Evolutionary conservation across 805 yeast genomes (phyloP).

Genomic region (Myxozyma sirexii): DNA sequence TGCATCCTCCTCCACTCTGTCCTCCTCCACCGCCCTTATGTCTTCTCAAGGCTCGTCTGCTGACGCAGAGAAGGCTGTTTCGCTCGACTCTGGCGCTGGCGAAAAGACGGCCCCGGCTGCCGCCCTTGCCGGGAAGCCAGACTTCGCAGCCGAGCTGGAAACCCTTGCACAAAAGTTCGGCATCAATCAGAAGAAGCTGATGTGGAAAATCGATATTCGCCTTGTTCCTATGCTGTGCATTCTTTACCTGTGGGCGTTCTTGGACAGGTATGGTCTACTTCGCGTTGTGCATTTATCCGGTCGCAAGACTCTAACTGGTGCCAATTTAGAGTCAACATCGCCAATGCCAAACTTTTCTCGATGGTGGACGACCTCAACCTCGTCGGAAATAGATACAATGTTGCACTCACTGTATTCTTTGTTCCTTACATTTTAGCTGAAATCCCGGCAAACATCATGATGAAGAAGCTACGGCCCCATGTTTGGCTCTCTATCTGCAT

Average conservation of each 20-base stretch:
- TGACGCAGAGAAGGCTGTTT: constrained; percentile 4
- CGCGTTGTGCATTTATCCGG: not conserved
- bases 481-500: constrained; percentile 64
- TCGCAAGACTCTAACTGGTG: not conserved
- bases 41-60: not conserved
- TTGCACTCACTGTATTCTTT: constrained; percentile 68
- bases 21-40: not conserved
- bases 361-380: constrained; percentile 58
- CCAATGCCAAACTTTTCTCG: constrained; percentile 78
- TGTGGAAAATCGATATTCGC: constrained; percentile 67
- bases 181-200: constrained; percentile 57
- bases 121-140: not conserved
- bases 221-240: constrained; percentile 78
- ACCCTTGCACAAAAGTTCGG: constrained; percentile 50
- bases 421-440: constrained; percentile 65
- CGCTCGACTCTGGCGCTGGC: not conserved
- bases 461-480: constrained; percentile 65
- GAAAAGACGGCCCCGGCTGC: not conserved
- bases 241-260: constrained; percentile 72
- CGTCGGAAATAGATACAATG: constrained; percentile 60
- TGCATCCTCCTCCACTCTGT: not conserved
- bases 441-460: constrained; percentile 61
- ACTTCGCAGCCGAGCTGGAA: constrained; percentile 16
- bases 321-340: constrained; percentile 59
- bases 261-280: constrained; percentile 54